Base-by-base conservation (phyloP, 163 green algal species). In the Picocystis sp. region DNA sequence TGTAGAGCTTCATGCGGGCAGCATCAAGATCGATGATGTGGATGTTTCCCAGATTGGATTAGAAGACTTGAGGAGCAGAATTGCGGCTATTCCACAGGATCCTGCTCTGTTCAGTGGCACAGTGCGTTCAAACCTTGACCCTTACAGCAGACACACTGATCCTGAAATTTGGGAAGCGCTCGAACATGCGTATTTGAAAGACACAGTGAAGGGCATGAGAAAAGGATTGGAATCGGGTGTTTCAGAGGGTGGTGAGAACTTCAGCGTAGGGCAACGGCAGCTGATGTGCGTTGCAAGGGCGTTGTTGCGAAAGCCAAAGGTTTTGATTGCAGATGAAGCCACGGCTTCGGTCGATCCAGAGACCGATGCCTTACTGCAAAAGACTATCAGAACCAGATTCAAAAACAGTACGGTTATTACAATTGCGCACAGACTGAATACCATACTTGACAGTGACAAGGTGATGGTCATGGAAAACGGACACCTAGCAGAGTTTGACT, bases 301-400 rank as follows among this genome's bases (percentile, higher is more conserved):
- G 0, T 82, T 95, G 72, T 63, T 90, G 19, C 56, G 74, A 2
- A 48, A 60, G 3, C 64, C 74, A 23, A 78, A 77, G 25, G 68
- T 96, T 34, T 68, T 96, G 21, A 82, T 94, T 58, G 72, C 90
- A 47, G 87, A 96, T 56, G 87, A 96, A 75, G 87, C 87, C 12
- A 96, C 87, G n/a, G 77, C 84, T 17, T 78, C 53, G 3, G 84
- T 96, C 24, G 87, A 96, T 58, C 60, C 76, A 14, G 83, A 93
- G 54, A 93, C 79, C 1, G 87, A 95, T 53, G 44, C 60, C 3
- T 63, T 86, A 5, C 73, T 91, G 57, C 70, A 78, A 56, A 65
- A 68, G 38, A 64, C 65, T 48, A 77, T 77, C 43, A 51, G 17
- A 50, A 58, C 42, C 5, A 69, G 71, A 22, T 87, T 91, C 58